Conservation (phyloP, 2,329 filamentous ascomycete genomes). For the Pseudocercospora macadamiae region DNA sequence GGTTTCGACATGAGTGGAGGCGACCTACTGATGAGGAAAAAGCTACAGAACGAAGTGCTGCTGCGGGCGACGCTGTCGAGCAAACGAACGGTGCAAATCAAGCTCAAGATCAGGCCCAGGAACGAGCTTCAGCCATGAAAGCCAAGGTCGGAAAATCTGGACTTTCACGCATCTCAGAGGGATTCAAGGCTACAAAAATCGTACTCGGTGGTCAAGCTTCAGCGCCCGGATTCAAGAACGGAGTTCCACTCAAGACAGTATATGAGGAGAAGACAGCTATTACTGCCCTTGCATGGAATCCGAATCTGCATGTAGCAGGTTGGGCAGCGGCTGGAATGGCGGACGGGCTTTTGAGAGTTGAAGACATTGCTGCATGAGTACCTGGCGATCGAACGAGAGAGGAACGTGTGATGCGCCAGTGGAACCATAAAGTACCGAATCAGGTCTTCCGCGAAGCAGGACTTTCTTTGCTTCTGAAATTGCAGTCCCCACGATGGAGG, state of each 20-base stretch:
- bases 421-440: too few relatives aligned
- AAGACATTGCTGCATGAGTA: conserved; percentile 48
- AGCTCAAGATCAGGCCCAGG: neutral
- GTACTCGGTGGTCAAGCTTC: conserved; percentile 25
- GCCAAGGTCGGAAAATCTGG: conserved; percentile 23
- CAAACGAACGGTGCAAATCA: neutral
- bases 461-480: too few relatives aligned
- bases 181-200: conserved; percentile 42
- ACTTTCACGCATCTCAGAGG: conserved; percentile 44
- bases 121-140: neutral
- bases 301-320: conserved; percentile 51
- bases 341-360: conserved; percentile 52
- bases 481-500: too few relatives aligned
- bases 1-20: conserved; percentile 63
- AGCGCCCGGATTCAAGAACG: conserved; percentile 27
- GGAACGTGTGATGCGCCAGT: too few relatives aligned
- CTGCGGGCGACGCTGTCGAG: neutral
- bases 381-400: too few relatives aligned
- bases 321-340: conserved; percentile 57
- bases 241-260: conserved; percentile 41
- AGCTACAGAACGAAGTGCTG: neutral
- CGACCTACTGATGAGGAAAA: conserved; percentile 24
- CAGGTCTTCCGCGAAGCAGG: too few relatives aligned
- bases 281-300: conserved; percentile 54
- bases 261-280: conserved; percentile 51